Conservation (phyloP, 768 basidiomycete genomes). For the Rhodocollybia butyracea region DNA sequence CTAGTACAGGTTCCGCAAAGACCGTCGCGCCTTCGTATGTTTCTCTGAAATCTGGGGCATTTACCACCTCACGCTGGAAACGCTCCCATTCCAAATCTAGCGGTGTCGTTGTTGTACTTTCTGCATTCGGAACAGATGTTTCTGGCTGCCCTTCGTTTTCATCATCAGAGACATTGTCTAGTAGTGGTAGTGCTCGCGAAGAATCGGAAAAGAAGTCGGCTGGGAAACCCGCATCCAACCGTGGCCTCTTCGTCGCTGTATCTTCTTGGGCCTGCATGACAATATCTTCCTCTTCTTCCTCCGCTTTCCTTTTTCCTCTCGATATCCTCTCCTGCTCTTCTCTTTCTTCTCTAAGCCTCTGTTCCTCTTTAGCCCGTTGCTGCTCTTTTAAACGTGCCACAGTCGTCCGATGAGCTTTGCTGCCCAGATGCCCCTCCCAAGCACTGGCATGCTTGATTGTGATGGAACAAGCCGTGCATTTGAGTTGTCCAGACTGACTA, state of each 20-base stretch:
- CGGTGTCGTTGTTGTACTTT: conserved; percentile 22
- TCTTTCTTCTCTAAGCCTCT: conserved; percentile 30
- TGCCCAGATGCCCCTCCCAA: conserved; percentile 87
- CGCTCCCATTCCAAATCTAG: conserved; percentile 72
- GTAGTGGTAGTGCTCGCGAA: conserved; percentile 44
- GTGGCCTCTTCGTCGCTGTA: conserved; percentile 28
- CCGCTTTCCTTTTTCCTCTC: conserved; percentile 32
- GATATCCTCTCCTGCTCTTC: conserved; percentile 26
- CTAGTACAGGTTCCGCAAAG: conserved; percentile 62
- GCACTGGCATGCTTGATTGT: conserved; percentile 72
- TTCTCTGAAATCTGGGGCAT: conserved; percentile 40
- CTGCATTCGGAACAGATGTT: conserved; percentile 11
- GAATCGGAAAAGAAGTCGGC: conserved; percentile 82
- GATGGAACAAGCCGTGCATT: conserved; percentile 62
- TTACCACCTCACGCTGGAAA: conserved; percentile 66
- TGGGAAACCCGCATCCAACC: conserved; percentile 43
- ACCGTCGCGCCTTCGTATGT: conserved; percentile 70
- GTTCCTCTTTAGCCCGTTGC: conserved; percentile 38
- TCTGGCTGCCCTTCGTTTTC: conserved; percentile 9
- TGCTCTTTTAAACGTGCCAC: conserved; percentile 57
- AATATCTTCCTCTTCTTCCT: conserved; percentile 18
- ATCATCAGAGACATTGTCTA: conserved; percentile 38
- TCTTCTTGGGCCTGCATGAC: conserved; percentile 22
- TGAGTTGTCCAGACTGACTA: conserved; percentile 59
- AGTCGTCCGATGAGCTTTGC: conserved; percentile 72